These are phyloP conservation scores for Neonectria punicea DNA, from an alignment of 2,329 filamentous ascomycete species.

Conservation along the genomic window DNA sequence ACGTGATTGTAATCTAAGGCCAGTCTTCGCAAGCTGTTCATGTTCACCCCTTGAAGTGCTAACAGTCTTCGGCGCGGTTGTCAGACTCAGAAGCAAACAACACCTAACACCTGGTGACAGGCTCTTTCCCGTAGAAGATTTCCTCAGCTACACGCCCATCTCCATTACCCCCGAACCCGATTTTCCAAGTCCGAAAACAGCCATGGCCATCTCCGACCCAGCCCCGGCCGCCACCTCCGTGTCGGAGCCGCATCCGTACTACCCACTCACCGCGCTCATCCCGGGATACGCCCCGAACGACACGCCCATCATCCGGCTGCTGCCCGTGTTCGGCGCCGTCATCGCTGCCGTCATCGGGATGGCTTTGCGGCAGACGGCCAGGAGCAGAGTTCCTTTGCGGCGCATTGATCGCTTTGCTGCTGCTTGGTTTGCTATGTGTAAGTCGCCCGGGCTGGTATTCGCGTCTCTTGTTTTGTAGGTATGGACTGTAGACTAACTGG, in stretches of 20 bases:
- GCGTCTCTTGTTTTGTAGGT: background rate
- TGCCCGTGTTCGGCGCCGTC: constrained; percentile 50
- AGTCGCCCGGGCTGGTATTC: constrained; percentile 37
- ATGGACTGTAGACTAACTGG: background rate
- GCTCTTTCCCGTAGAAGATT: background rate
- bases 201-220: constrained; percentile 8
- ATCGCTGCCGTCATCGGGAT: constrained; percentile 50
- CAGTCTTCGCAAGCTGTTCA: background rate
- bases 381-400: constrained; percentile 35
- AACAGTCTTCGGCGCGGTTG: background rate
- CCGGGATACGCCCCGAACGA: constrained; percentile 59
- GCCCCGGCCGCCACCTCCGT: background rate
- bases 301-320: constrained; percentile 50
- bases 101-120: background rate
- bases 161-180: background rate
- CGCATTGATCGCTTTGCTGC: constrained; percentile 55
- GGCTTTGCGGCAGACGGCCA: constrained; percentile 40
- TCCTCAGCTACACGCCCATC: background rate
- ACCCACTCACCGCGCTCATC: constrained; percentile 56
- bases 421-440: constrained; percentile 67
- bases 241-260: constrained; percentile 58
- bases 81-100: background rate
- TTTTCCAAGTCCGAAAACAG: constrained; percentile 10
- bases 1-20: background rate
- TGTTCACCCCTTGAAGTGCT: background rate